A percentile compares a stretch with the other conserved stretches of the same genome.
Conservation (phyloP, 1,139 yeast species). For the Keqinozyma sinolaborantium region DNA sequence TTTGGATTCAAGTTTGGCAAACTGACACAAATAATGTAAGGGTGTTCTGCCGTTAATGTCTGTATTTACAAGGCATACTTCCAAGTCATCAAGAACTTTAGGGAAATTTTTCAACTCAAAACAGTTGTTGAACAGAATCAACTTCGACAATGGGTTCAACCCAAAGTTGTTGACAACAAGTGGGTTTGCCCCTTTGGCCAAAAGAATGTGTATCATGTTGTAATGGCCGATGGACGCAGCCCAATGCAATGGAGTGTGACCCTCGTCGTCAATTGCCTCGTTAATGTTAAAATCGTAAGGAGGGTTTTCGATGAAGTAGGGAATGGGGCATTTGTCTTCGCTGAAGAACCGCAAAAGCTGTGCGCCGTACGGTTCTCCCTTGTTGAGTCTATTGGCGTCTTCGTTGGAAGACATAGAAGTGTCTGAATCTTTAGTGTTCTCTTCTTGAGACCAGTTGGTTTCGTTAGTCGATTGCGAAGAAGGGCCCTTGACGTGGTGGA, state of each 20-base stretch:
- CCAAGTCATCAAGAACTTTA: conserved; percentile 63
- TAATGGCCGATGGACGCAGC: conserved; percentile 89
- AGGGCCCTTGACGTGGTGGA: conserved; percentile 27
- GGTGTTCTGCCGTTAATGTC: conserved; percentile 74
- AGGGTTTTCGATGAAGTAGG: conserved; percentile 67
- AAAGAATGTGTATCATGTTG: conserved; percentile 64
- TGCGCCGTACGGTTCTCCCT: conserved; percentile 45
- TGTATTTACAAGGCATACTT: conserved; percentile 67
- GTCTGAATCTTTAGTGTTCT: conserved; percentile 40
- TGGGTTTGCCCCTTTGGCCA: conserved; percentile 75
- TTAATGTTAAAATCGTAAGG: conserved; percentile 81
- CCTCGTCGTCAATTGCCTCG: conserved; percentile 90
- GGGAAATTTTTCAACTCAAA: conserved; percentile 76
- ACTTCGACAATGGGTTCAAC: conserved; percentile 78
- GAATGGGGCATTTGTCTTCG: conserved; percentile 71
- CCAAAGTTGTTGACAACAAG: conserved; percentile 72
- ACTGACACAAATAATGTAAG: conserved; percentile 66
- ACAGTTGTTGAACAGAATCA: conserved; percentile 84
- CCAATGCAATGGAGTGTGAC: conserved; percentile 96
- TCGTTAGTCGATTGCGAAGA: conserved; percentile 46
- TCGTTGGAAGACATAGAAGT: conserved; percentile 41
- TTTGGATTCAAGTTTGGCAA: conserved; percentile 50
- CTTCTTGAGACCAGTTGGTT: conserved; percentile 46
- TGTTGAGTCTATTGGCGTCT: conserved; percentile 14
- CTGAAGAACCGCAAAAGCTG: conserved; percentile 60